Percentiles rank a stretch among this genome's conserved stretches.
These are phyloP conservation scores for Neocallimastix lanati DNA, from an alignment of 192 early-diverging fungal genomes.

Conservation along the genomic window DNA sequence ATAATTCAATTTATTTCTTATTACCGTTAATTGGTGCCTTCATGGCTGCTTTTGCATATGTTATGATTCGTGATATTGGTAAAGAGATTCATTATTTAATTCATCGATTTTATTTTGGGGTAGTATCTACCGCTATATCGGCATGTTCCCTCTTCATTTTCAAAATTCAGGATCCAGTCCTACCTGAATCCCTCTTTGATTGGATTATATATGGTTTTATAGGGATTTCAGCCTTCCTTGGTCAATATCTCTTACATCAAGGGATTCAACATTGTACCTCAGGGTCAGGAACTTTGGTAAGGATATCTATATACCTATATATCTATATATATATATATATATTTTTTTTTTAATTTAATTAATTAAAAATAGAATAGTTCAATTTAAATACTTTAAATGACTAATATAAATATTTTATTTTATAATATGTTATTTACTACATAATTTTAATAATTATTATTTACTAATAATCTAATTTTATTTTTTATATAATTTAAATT, in stretches of 20 bases:
- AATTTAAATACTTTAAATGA: too few relatives aligned
- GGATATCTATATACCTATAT: too few relatives aligned
- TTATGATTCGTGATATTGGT: slow-evolving; percentile 52
- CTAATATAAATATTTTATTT: too few relatives aligned
- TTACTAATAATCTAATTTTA: too few relatives aligned
- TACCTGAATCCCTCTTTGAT: slow-evolving; percentile 18
- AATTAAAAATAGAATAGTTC: too few relatives aligned
- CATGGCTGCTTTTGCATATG: slow-evolving; percentile 43
- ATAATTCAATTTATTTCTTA: slow-evolving; percentile 11
- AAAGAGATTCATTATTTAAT: slow-evolving; percentile 50
- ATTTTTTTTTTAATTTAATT: too few relatives aligned
- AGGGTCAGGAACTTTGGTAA: slow-evolving; percentile 40
- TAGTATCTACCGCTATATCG: slow-evolving; percentile 30
- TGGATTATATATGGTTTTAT: slow-evolving; percentile 24
- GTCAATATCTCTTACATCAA: slow-evolving; percentile 52
- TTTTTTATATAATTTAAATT: too few relatives aligned
- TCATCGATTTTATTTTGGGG: slow-evolving; percentile 62
- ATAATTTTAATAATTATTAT: too few relatives aligned
- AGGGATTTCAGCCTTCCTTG: slow-evolving; percentile 42
- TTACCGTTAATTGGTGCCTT: slow-evolving; percentile 37
- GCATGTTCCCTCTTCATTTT: slow-evolving; percentile 11
- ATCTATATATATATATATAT: too few relatives aligned
- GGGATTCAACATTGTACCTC: slow-evolving; percentile 56
- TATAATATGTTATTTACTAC: too few relatives aligned
- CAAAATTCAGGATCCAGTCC: neutral